Percentiles rank a stretch among this genome's conserved stretches.
phyloP scores from a whole-genome alignment of 768 basidiomycete genomes.

The Tulasnella sp. region DNA sequence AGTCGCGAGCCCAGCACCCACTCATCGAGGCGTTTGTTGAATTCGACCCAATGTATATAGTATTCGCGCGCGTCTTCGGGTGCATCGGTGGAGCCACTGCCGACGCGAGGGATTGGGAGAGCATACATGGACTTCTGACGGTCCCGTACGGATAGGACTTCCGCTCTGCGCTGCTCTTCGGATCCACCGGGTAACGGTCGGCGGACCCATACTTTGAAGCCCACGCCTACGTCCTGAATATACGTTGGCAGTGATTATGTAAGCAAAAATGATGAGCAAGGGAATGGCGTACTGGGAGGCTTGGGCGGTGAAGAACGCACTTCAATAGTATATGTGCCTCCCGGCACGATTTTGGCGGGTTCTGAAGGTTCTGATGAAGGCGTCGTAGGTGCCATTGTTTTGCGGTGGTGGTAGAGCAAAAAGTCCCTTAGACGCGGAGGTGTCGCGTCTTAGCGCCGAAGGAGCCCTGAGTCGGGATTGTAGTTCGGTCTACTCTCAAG shows the following conservation, averaged over 20 bases:
- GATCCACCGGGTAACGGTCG: slow-evolving; percentile 65
- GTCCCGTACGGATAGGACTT: slow-evolving; percentile 90
- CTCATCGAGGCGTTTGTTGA: slow-evolving; percentile 98
- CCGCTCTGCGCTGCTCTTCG: slow-evolving; percentile 83
- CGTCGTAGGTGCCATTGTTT: slow-evolving; percentile 3
- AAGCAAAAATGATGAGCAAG: not conserved
- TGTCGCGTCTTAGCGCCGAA: no score
- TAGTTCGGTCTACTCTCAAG: no score
- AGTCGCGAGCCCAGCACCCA: slow-evolving; percentile 89
- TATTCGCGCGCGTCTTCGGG: slow-evolving; percentile 80
- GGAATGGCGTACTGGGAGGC: slow-evolving; percentile 5
- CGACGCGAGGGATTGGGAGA: slow-evolving; percentile 18
- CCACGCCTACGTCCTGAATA: slow-evolving; percentile 69
- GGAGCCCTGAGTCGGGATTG: no score
- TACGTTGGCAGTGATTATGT: slow-evolving; percentile 4
- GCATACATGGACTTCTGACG: slow-evolving; percentile 54
- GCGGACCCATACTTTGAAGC: slow-evolving; percentile 90
- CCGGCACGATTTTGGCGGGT: slow-evolving; percentile 58
- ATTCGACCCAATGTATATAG: slow-evolving; percentile 97
- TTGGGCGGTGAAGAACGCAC: slow-evolving; percentile 33
- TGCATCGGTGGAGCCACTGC: slow-evolving; percentile 37
- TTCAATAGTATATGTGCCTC: slow-evolving; percentile 66
- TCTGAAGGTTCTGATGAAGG: slow-evolving; percentile 3
- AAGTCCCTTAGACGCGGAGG: no score
- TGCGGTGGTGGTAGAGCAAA: no score